phyloP scores from a whole-genome alignment of 768 basidiomycete genomes.

The Hypholoma fasciculare region DNA sequence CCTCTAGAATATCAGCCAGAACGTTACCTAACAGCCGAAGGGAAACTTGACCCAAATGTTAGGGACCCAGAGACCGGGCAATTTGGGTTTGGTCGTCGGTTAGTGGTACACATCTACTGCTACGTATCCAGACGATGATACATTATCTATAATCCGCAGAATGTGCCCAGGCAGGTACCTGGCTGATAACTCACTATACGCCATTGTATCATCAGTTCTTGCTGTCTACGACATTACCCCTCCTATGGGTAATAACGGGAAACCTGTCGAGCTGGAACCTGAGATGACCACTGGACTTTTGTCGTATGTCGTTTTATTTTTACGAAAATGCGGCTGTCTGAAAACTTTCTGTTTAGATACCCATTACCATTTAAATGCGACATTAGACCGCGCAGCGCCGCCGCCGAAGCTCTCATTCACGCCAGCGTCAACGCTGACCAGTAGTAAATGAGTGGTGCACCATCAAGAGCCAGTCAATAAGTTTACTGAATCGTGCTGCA shows the following conservation, averaged over 20 bases:
- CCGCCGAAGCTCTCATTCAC: conserved; percentile 15
- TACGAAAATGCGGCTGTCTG: not conserved
- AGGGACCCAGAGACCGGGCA: conserved; percentile 24
- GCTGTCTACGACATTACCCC: conserved; percentile 24
- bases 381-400: conserved; percentile 19
- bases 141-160: conserved; percentile 5
- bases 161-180: conserved; percentile 26
- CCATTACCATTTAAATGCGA: conserved; percentile 24
- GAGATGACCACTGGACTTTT: conserved; percentile 20
- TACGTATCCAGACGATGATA: not conserved
- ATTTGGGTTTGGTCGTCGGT: conserved; percentile 35
- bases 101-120: not conserved
- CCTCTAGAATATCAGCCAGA: conserved; percentile 35
- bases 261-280: conserved; percentile 14
- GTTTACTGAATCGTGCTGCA: too few relatives aligned
- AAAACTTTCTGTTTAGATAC: conserved; percentile 10
- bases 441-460: too few relatives aligned
- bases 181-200: conserved; percentile 21
- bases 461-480: too few relatives aligned
- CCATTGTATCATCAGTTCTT: conserved; percentile 18
- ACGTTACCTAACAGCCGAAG: conserved; percentile 25
- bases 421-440: conserved; percentile 1
- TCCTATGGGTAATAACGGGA: conserved; percentile 20
- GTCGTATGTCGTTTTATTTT: conserved; percentile 15
- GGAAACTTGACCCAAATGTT: conserved; percentile 20